These are phyloP conservation scores for Astragalus membranaceus DNA, from an alignment of 306 rosid species.

Conservation along the genomic window DNA sequence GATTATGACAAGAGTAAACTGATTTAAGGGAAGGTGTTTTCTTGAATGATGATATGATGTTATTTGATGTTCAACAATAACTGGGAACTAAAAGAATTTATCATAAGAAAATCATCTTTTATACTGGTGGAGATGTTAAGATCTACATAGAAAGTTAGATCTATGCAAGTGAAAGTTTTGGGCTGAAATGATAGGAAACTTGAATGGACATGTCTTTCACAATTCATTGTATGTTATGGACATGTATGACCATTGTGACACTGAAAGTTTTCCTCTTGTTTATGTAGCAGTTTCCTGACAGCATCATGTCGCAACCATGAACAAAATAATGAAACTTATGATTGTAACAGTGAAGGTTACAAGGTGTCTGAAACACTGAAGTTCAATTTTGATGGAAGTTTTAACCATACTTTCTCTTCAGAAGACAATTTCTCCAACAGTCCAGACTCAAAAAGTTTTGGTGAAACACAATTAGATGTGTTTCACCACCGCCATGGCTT, in stretches of 20 bases:
- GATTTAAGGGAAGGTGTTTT: not conserved
- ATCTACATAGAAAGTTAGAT: not conserved
- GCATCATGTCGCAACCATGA: conserved; percentile 72
- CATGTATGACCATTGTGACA: conserved; percentile 8
- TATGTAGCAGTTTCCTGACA: conserved; percentile 72
- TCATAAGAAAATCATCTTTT: not conserved
- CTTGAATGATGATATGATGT: not conserved
- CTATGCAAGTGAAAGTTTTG: not conserved
- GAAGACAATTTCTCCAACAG: conserved; percentile 50
- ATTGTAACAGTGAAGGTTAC: conserved; percentile 33
- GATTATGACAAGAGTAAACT: not conserved
- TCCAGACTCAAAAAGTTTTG: conserved; percentile 64
- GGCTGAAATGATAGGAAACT: too few relatives aligned
- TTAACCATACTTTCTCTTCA: conserved; percentile 38
- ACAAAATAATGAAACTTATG: conserved; percentile 38
- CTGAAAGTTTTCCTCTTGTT: conserved; percentile 34
- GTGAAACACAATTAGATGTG: conserved; percentile 76
- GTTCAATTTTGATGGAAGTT: conserved; percentile 47
- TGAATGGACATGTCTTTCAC: not conserved
- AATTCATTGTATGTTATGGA: not conserved
- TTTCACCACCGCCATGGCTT: conserved; percentile 89
- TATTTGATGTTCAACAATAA: not conserved
- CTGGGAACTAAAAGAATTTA: not conserved
- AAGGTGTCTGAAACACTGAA: conserved; percentile 32
- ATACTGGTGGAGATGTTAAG: not conserved